phyloP scores from a whole-genome alignment of 306 rosid species.

The Pyrus bretschneideri region DNA sequence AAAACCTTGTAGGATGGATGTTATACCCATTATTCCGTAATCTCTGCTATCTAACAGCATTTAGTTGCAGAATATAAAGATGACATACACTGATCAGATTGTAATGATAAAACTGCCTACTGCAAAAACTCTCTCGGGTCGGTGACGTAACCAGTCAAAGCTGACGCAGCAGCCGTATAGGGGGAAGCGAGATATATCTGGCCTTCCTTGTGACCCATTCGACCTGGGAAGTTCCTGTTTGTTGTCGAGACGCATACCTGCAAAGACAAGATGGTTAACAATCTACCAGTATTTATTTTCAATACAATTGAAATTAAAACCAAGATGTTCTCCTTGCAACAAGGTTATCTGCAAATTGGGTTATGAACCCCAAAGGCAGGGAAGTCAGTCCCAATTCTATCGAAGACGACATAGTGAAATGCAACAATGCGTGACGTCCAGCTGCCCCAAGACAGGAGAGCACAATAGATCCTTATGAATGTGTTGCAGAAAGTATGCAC shows the following conservation, averaged over 20 bases:
- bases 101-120: too few species aligned
- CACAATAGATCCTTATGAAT: neutral
- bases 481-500: conserved; percentile 12
- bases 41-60: conserved; percentile 23
- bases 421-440: neutral
- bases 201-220: conserved; percentile 98
- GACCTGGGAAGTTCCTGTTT: conserved; percentile 89
- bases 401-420: neutral
- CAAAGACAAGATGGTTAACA: conserved; percentile 2
- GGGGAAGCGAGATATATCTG: conserved; percentile 90
- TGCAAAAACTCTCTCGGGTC: too few species aligned
- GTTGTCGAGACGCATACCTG: conserved; percentile 87
- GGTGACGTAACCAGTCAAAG: too few species aligned
- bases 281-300: neutral
- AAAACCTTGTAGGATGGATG: too few species aligned
- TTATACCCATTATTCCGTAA: neutral
- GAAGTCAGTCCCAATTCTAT: neutral
- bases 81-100: too few species aligned
- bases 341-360: neutral
- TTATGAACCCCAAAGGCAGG: neutral
- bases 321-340: neutral
- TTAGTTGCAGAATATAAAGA: too few species aligned
- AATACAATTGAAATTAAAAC: neutral
- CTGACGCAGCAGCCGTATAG: conserved; percentile 94
- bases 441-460: neutral